Evolutionary conservation across 192 early-diverging fungal genomes (phyloP).

Genomic region (Backusella luteola): DNA sequence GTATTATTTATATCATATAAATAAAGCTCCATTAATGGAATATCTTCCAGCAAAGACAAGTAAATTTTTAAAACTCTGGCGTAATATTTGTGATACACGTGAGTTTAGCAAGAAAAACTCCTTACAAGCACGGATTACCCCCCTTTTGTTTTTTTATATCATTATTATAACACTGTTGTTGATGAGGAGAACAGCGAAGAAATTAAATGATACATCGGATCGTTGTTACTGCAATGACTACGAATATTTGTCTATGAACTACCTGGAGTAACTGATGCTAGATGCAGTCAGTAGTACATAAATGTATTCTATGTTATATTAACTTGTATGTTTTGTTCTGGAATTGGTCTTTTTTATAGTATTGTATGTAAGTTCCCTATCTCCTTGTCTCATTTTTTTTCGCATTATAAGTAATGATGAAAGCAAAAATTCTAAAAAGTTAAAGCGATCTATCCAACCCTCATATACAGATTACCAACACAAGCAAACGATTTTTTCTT

Average conservation of each 20-base stretch:
- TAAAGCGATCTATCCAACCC: neutral
- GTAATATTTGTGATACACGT: neutral
- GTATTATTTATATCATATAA: slow-evolving; percentile 3
- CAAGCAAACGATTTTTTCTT: neutral
- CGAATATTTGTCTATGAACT: neutral
- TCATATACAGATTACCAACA: neutral
- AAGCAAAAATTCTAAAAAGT: neutral
- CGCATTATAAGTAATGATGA: neutral
- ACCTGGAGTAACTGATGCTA: neutral
- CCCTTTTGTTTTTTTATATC: neutral
- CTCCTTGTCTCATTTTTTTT: neutral
- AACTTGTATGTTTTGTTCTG: neutral
- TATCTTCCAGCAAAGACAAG: neutral
- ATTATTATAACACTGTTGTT: neutral
- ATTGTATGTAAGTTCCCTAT: neutral
- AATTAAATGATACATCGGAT: neutral
- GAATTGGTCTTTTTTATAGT: neutral
- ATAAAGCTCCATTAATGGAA: neutral
- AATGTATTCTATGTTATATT: neutral
- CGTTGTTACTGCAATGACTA: neutral
- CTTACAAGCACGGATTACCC: neutral
- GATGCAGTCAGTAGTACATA: neutral
- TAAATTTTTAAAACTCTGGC: neutral
- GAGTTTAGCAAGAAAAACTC: neutral
- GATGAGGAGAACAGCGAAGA: neutral